phyloP scores from a whole-genome alignment of 1,284 basidiomycete genomes.

The Cryptococcus wingfieldii region DNA sequence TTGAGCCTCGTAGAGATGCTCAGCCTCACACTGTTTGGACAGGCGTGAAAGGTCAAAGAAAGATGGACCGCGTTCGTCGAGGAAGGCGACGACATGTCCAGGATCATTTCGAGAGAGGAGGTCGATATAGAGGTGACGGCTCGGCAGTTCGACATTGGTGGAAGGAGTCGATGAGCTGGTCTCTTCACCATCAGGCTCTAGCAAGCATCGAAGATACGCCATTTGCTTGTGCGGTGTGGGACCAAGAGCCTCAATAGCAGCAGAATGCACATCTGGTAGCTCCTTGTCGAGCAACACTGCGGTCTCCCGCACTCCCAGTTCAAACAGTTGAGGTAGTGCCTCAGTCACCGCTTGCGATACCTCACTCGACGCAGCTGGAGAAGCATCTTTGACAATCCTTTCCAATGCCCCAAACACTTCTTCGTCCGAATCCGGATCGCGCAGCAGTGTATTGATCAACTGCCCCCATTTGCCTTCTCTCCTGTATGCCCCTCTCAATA shows the following conservation, averaged over 20 bases:
- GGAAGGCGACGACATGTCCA: conserved; percentile 60
- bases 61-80: conserved; percentile 58
- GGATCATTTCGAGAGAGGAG: conserved; percentile 72
- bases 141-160: conserved; percentile 52
- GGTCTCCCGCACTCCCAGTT: conserved; percentile 61
- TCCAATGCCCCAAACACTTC: conserved; percentile 63
- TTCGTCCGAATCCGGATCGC: conserved; percentile 65
- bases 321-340: conserved; percentile 63
- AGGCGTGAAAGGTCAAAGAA: conserved; percentile 62
- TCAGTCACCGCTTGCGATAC: conserved; percentile 56
- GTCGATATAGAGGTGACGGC: conserved; percentile 62
- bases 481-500: conserved; percentile 74
- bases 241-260: conserved; percentile 18
- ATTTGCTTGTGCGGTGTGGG: conserved; percentile 59
- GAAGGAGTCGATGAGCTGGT: conserved; percentile 29
- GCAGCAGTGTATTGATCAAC: conserved; percentile 67
- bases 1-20: conserved; percentile 67
- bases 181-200: conserved; percentile 58
- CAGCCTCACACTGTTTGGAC: conserved; percentile 62
- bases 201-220: conserved; percentile 71
- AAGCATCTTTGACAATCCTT: conserved; percentile 51
- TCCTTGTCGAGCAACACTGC: conserved; percentile 71
- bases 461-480: conserved; percentile 71
- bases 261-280: conserved; percentile 17
- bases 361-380: conserved; percentile 50